A percentile compares a stretch with the other conserved stretches of the same genome.
These are phyloP conservation scores for Dissoconium aciculare DNA, from an alignment of 2,329 filamentous ascomycete genomes.

Conservation along the genomic window DNA sequence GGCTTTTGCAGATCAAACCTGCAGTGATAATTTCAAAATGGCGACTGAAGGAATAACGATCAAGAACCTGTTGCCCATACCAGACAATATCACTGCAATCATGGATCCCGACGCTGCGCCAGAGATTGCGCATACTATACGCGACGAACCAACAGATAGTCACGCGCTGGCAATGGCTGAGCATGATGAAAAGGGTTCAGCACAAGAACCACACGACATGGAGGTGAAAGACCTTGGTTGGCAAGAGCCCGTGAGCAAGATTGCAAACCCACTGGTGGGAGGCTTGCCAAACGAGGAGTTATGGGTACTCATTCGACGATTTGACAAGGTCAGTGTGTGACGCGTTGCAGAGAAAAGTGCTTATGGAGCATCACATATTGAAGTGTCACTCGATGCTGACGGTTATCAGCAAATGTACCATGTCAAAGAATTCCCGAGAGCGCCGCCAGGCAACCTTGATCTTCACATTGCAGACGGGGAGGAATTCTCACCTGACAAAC, in stretches of 20 bases:
- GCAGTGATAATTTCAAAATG: no score
- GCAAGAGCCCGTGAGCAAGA: constrained; percentile 44
- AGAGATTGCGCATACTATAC: constrained; percentile 21
- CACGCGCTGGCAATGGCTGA: constrained; percentile 33
- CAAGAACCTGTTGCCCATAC: constrained; percentile 23
- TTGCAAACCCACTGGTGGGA: constrained; percentile 47
- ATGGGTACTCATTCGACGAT: constrained; percentile 56
- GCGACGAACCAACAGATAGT: constrained; percentile 31
- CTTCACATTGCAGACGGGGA: constrained; percentile 70
- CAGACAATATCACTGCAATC: constrained; percentile 18
- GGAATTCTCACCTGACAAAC: constrained; percentile 71
- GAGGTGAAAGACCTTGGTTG: constrained; percentile 56
- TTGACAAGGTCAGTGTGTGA: constrained; percentile 46
- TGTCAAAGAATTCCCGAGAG: constrained; percentile 50
- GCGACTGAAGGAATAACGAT: constrained; percentile 5
- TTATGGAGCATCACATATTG: neutral
- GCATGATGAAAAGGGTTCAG: constrained; percentile 34
- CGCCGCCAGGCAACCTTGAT: constrained; percentile 55
- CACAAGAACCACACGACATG: constrained; percentile 28
- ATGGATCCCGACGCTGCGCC: constrained; percentile 20
- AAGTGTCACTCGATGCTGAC: constrained; percentile 15
- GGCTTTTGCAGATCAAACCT: no score
- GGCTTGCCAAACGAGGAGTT: constrained; percentile 58
- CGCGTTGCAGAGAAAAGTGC: neutral
- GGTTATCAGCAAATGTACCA: constrained; percentile 44